Base-by-base conservation (phyloP, 441 rosid species). In the Geranium incanum region DNA sequence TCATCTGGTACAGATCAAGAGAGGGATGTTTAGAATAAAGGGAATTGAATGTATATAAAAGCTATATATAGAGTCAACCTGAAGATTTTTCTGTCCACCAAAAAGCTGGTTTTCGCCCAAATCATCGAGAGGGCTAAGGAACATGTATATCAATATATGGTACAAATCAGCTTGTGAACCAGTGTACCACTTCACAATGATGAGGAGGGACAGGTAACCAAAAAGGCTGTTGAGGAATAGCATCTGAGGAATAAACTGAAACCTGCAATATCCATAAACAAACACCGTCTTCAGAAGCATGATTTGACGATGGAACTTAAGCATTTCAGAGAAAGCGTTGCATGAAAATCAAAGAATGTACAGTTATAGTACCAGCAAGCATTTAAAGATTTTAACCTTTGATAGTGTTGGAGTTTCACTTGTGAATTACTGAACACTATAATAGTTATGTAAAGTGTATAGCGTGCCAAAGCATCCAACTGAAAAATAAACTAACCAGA, bases 131-230 rank as follows among this genome's bases (percentile, higher is more conserved):
- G 98, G 98, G 74, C 96, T 89, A 76, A 95, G 81, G 83, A 95
- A 93, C 99, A 93, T 95, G 86, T 93, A 95, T 48, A 95, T 93
- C 94, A 89, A 78, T 69, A 88, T 77, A 77, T 95, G 99, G 83
- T 95, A 95, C 71, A 92, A 76, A 81, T 95, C 99, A 71, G 97
- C 96, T 83, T 93, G 85, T 67, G 99, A 92, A 67, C 98, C 98
- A 57, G 90, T 87, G 82, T 75, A 68, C 98, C 99, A 95, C 81
- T 95, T 95, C 75, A 93, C 75, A 75, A 93, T 83, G 77, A 93
- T 83, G 72, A 93, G 97, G 68, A 84, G 78, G 0, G 98, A 91
- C 63, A 95, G 85, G 77, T 93, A 93, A 66, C 98, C 98, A 81
- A 92, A 92, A 70, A 92, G 81, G 71, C 96, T 84, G 85, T 95